Conservation (phyloP, 2,329 filamentous ascomycete species). For the Diaporthe vexans region DNA sequence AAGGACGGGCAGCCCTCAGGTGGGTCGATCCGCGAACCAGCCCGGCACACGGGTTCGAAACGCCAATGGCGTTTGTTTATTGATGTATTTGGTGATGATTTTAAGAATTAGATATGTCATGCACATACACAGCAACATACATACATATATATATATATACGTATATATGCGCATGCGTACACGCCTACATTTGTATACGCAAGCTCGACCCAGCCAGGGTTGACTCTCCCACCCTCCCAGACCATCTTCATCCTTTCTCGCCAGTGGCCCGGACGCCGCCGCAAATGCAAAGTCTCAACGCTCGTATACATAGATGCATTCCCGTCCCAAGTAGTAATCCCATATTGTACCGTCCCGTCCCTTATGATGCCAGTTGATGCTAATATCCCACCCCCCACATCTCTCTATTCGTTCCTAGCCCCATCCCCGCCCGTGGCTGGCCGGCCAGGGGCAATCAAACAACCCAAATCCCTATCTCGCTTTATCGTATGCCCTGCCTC, state of each 20-base stretch:
- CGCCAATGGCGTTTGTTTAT: too few species aligned
- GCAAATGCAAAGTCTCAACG: slow-evolving; percentile 41
- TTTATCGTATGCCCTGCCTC: slow-evolving; percentile 49
- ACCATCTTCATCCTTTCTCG: not conserved
- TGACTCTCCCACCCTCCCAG: not conserved
- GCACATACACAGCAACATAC: not conserved
- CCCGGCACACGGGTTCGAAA: too few species aligned
- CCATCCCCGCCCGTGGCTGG: not conserved
- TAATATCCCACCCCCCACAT: not conserved
- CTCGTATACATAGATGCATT: slow-evolving; percentile 36
- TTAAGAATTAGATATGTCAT: slow-evolving; percentile 19
- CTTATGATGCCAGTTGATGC: slow-evolving; percentile 1
- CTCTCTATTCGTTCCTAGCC: not conserved
- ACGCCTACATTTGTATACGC: not conserved
- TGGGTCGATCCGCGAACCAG: too few species aligned
- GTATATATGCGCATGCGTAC: too few species aligned
- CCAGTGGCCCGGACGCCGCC: slow-evolving; percentile 32
- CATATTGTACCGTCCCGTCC: not conserved
- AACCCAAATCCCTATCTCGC: not conserved
- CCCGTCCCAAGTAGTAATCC: not conserved
- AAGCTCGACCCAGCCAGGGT: not conserved
- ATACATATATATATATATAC: not conserved
- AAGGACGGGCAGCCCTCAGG: not conserved
- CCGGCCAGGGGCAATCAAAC: not conserved
- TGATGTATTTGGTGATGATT: not conserved